Conservation (phyloP, 1,284 basidiomycete genomes). For the Boletellus sp. region DNA sequence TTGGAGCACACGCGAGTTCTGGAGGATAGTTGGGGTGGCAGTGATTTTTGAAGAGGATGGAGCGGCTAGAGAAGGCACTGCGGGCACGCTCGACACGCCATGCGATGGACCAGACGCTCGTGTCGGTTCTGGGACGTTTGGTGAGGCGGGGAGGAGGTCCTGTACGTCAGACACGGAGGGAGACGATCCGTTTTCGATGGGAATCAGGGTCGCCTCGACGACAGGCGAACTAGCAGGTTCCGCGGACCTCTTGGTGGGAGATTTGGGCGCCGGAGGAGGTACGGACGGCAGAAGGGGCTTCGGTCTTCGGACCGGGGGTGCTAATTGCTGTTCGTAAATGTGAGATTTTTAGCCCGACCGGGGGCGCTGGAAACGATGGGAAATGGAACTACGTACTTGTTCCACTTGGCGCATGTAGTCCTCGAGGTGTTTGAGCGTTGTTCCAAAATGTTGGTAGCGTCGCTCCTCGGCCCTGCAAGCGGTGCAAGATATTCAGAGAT, state of each 20-base stretch:
- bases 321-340: constrained; percentile 31
- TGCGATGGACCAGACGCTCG: constrained; percentile 3
- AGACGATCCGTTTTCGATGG: constrained; percentile 17
- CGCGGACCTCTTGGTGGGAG: not conserved
- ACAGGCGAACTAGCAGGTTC: constrained; percentile 2
- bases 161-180: constrained; percentile 3
- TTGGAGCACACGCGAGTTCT: constrained; percentile 60
- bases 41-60: constrained; percentile 36
- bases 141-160: constrained; percentile 22
- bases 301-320: constrained; percentile 38
- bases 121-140: not conserved
- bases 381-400: constrained; percentile 36
- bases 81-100: constrained; percentile 23
- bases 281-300: constrained; percentile 37
- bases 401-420: constrained; percentile 46
- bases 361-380: too few species aligned
- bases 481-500: not conserved
- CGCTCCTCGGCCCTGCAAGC: constrained; percentile 36
- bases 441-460: constrained; percentile 44
- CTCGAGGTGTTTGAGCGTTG: constrained; percentile 54
- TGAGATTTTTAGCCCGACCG: too few species aligned
- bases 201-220: constrained; percentile 27
- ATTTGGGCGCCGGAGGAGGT: constrained; percentile 24
- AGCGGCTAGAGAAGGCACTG: constrained; percentile 21
- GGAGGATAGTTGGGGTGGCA: constrained; percentile 45